phyloP scores from a whole-genome alignment of 345 rosid species.

The Bruguiera sexangula region DNA sequence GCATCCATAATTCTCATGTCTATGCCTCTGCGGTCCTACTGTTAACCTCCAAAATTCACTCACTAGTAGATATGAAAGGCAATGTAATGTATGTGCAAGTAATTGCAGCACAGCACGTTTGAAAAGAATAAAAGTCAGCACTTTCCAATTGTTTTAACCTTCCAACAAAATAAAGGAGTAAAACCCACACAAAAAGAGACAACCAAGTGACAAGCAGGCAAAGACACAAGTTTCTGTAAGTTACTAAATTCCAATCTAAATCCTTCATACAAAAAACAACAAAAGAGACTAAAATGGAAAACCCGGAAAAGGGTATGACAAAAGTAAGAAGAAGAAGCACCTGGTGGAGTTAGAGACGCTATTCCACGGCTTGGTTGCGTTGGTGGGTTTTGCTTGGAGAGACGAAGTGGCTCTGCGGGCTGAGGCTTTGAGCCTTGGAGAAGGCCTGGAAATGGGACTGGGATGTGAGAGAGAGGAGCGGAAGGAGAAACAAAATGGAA shows the following conservation, averaged over 20 bases:
- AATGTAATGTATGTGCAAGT: not conserved
- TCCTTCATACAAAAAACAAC: not conserved
- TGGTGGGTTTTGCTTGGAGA: constrained; percentile 38
- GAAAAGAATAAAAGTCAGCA: not conserved
- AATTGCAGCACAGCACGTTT: not conserved
- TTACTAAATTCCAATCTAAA: not conserved
- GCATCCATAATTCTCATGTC: too few relatives aligned
- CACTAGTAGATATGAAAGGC: not conserved
- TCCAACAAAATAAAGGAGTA: not conserved
- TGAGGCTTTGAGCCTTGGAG: constrained; percentile 30
- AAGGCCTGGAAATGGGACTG: constrained; percentile 23
- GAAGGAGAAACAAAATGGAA: constrained; percentile 29
- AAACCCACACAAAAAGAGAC: not conserved
- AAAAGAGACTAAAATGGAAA: constrained; percentile 2
- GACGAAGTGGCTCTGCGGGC: constrained; percentile 43
- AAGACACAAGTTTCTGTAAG: not conserved
- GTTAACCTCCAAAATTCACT: not conserved
- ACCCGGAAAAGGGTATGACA: constrained; percentile 13
- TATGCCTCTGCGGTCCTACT: too few relatives aligned
- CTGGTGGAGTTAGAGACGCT: constrained; percentile 37
- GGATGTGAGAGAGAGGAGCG: constrained; percentile 27
- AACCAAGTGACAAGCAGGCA: not conserved
- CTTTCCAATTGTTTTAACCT: not conserved
- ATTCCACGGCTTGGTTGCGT: constrained; percentile 37
- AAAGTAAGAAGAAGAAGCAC: constrained; percentile 20